phyloP scores from a whole-genome alignment of 2,329 filamentous ascomycete genomes.

The Fusarium caatingaense region DNA sequence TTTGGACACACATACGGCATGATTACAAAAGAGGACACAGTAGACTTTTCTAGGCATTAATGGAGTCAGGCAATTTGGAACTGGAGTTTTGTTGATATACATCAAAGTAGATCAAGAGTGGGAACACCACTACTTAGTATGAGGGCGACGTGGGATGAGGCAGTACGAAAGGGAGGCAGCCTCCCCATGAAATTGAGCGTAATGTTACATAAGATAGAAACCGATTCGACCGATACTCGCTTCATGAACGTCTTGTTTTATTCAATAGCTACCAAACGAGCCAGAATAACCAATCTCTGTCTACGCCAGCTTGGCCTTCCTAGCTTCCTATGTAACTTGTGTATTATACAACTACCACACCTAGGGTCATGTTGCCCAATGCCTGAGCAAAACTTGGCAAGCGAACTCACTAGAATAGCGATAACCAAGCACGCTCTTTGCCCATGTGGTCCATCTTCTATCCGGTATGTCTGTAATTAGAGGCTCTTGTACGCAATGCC shows the following conservation, averaged over 20 bases:
- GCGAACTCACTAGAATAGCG: conserved; percentile 12
- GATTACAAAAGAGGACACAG: conserved; percentile 32
- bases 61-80: conserved; percentile 38
- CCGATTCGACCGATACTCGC: conserved; percentile 3
- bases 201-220: not conserved
- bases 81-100: conserved; percentile 34
- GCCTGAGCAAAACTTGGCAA: conserved; percentile 11
- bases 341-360: conserved; percentile 36
- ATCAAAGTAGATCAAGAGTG: conserved; percentile 10
- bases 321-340: conserved; percentile 24
- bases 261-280: conserved; percentile 20
- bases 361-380: conserved; percentile 1
- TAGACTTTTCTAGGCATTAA: conserved; percentile 36
- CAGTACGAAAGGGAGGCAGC: not conserved
- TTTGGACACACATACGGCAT: not conserved
- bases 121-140: conserved; percentile 14
- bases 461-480: conserved; percentile 6
- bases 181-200: not conserved
- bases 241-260: conserved; percentile 17
- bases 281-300: conserved; percentile 9
- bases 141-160: conserved; percentile 1
- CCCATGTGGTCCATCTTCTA: conserved; percentile 16
- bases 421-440: conserved; percentile 13
- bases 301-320: conserved; percentile 14
- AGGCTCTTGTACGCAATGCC: conserved; percentile 1